Conservation (phyloP, 176 grass and related monocot species). For the Puya raimondii region DNA sequence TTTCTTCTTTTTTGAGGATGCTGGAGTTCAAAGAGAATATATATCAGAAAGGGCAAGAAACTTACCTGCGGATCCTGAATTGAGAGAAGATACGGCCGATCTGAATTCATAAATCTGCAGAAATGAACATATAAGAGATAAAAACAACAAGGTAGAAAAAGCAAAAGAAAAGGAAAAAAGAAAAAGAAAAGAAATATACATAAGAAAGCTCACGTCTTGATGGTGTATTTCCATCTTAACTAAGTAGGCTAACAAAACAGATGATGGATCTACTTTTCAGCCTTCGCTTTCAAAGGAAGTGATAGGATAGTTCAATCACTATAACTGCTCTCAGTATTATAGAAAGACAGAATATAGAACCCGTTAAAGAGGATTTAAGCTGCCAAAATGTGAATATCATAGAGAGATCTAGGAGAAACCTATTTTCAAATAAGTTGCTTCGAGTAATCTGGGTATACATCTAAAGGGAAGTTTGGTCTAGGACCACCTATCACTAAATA, state of each 20-base stretch:
- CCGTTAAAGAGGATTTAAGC: too few species aligned
- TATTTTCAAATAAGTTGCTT: too few species aligned
- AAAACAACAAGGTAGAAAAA: slow-evolving; percentile 9
- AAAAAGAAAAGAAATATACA: background rate
- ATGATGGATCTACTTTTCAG: background rate
- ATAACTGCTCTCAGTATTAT: too few species aligned
- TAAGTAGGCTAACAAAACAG: background rate
- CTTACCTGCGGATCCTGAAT: slow-evolving; percentile 96
- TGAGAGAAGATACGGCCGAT: slow-evolving; percentile 65
- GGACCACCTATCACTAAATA: background rate
- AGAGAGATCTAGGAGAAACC: too few species aligned
- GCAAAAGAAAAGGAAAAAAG: slow-evolving; percentile 6
- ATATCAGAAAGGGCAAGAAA: slow-evolving; percentile 22
- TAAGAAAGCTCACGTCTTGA: too few species aligned
- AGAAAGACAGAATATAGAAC: too few species aligned
- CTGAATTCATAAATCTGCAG: slow-evolving; percentile 68
- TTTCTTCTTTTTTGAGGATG: slow-evolving; percentile 10
- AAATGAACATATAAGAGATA: slow-evolving; percentile 9
- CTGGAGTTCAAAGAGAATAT: slow-evolving; percentile 14
- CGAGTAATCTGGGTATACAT: too few species aligned
- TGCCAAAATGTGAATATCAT: too few species aligned
- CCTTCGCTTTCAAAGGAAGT: too few species aligned
- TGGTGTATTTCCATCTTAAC: background rate
- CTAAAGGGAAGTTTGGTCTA: too few species aligned
- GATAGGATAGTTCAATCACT: too few species aligned